These are phyloP conservation scores for Nelumbo lutea DNA, from an alignment of 164 flowering plant genomes.

Conservation along the genomic window DNA sequence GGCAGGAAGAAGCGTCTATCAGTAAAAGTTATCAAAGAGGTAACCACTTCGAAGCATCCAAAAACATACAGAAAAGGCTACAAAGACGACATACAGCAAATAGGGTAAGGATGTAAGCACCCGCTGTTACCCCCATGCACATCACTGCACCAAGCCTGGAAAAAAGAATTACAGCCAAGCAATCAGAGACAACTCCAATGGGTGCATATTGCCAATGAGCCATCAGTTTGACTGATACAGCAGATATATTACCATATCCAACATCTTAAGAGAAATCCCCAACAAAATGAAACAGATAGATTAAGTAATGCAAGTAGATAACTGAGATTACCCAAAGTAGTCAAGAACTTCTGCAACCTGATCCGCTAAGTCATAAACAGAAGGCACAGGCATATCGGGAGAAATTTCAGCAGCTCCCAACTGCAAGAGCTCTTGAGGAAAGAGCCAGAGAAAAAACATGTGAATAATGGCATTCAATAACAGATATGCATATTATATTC, in stretches of 20 bases:
- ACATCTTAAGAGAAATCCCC: not conserved
- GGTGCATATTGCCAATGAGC: not conserved
- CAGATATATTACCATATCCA: not conserved
- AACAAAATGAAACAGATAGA: not conserved
- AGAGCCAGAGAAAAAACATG: constrained; percentile 14
- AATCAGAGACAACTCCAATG: constrained; percentile 3
- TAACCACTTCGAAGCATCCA: not conserved
- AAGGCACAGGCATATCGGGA: constrained; percentile 39
- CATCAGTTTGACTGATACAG: not conserved
- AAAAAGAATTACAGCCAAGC: constrained; percentile 8
- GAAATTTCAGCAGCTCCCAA: constrained; percentile 57
- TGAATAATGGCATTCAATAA: constrained; percentile 11
- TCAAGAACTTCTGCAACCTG: constrained; percentile 68
- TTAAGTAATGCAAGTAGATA: not conserved
- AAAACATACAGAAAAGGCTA: not conserved
- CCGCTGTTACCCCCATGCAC: constrained; percentile 73
- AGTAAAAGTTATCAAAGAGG: constrained; percentile 3
- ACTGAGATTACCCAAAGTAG: constrained; percentile 63
- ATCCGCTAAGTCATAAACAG: constrained; percentile 63
- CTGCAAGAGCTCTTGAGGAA: constrained; percentile 49
- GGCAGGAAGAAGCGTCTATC: not conserved
- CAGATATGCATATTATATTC: not conserved
- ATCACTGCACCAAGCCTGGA: constrained; percentile 58
- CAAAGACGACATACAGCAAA: constrained; percentile 40
- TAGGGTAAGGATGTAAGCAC: constrained; percentile 63